phyloP scores from a whole-genome alignment of 352 stramenopile genomes.

The Phytopythium vexans region DNA sequence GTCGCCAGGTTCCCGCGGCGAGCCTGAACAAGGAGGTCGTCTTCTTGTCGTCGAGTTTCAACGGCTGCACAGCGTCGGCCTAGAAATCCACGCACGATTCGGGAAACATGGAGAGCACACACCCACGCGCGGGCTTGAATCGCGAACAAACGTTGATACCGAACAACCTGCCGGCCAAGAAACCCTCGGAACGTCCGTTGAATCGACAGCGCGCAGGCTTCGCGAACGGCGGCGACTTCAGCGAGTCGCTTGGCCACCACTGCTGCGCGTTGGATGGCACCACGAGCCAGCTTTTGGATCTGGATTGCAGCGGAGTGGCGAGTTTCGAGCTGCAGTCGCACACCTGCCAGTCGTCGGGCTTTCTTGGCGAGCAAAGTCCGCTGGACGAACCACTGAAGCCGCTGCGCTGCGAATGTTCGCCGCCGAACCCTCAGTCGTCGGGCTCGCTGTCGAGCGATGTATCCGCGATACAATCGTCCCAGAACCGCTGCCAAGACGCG shows the following conservation, averaged over 20 bases:
- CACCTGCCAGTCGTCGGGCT: slow-evolving; percentile 14
- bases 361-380: slow-evolving; percentile 29
- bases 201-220: slow-evolving; percentile 48
- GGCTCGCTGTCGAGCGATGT: slow-evolving; percentile 41
- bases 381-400: slow-evolving; percentile 34
- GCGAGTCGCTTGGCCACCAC: slow-evolving; percentile 30
- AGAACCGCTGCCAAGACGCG: slow-evolving; percentile 23
- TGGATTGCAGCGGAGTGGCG: slow-evolving; percentile 30
- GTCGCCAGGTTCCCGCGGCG: slow-evolving; percentile 40
- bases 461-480: slow-evolving; percentile 38
- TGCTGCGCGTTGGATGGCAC: slow-evolving; percentile 18
- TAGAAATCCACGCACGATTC: slow-evolving; percentile 55
- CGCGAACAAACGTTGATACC: slow-evolving; percentile 23
- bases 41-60: slow-evolving; percentile 28
- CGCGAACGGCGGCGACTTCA: slow-evolving; percentile 32
- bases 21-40: slow-evolving; percentile 55
- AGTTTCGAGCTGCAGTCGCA: slow-evolving; percentile 9
- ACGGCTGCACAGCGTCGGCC: slow-evolving; percentile 20
- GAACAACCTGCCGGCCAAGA: slow-evolving; percentile 26
- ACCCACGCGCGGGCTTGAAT: slow-evolving; percentile 25
- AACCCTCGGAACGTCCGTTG: slow-evolving; percentile 49
- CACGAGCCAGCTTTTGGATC: slow-evolving; percentile 43
- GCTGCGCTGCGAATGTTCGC: slow-evolving; percentile 24
- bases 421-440: slow-evolving; percentile 27
- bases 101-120: slow-evolving; percentile 38